These are phyloP conservation scores for Daldinia bambusicola DNA, from an alignment of 495 filamentous ascomycete genomes.

Conservation along the genomic window DNA sequence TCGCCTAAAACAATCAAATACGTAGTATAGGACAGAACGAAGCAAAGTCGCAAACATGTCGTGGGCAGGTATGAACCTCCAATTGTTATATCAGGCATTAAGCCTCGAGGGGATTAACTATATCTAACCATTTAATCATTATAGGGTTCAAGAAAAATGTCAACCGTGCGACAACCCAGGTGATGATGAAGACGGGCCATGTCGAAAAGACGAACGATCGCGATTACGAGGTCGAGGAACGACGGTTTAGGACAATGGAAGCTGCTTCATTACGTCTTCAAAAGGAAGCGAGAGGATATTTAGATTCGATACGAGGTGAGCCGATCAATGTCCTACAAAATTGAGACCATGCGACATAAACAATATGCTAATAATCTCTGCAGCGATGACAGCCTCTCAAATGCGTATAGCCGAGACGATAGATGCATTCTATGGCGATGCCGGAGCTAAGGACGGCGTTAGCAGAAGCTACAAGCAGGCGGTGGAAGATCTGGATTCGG, in stretches of 20 bases:
- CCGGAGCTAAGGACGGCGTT: conserved; percentile 92
- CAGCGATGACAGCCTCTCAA: conserved; percentile 98
- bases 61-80: conserved; percentile 63
- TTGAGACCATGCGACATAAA: background rate
- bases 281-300: conserved; percentile 96
- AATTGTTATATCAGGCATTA: conserved; percentile 13
- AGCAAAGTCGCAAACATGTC: conserved; percentile 61
- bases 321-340: background rate
- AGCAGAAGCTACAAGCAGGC: conserved; percentile 97
- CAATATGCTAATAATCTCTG: conserved; percentile 14
- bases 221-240: conserved; percentile 97
- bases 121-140: conserved; percentile 5
- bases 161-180: conserved; percentile 97
- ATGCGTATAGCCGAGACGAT: conserved; percentile 99
- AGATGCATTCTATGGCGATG: conserved; percentile 98
- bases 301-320: conserved; percentile 91
- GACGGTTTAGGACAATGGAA: conserved; percentile 97
- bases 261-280: conserved; percentile 89
- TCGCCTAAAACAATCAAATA: background rate
- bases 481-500: conserved; percentile 95
- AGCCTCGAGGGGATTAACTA: conserved; percentile 7
- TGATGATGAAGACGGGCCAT: conserved; percentile 99
- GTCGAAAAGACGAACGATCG: conserved; percentile 98
- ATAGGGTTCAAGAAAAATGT: conserved; percentile 98
- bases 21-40: conserved; percentile 1